Evolutionary conservation across 2,329 filamentous ascomycete genomes (phyloP).

Genomic region (Aspergillus latus): DNA sequence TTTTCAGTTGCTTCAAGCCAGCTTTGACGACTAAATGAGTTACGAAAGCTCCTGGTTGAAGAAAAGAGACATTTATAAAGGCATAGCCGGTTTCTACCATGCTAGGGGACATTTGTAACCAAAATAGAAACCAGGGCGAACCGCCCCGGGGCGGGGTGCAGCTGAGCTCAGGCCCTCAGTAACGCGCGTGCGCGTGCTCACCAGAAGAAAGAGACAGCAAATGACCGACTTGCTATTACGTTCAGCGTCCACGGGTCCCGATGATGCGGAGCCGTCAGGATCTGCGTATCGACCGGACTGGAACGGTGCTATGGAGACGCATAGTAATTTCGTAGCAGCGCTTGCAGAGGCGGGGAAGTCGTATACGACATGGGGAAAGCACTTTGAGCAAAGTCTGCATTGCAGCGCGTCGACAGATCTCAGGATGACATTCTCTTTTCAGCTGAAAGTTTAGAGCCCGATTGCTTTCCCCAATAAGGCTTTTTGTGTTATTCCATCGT

Average conservation of each 20-base stretch:
- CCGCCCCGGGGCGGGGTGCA: slow-evolving; percentile 17
- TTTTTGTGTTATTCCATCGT: neutral
- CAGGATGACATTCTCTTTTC: neutral
- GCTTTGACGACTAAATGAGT: neutral
- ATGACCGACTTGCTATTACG: neutral
- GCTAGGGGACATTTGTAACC: neutral
- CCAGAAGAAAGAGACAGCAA: neutral
- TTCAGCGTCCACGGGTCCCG: neutral
- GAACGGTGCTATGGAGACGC: slow-evolving; percentile 7
- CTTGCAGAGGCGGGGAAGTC: slow-evolving; percentile 10
- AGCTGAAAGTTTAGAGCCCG: neutral
- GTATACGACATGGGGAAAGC: slow-evolving; percentile 5
- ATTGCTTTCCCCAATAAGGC: neutral
- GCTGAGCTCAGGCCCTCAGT: slow-evolving; percentile 7
- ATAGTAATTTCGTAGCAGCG: neutral
- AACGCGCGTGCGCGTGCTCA: slow-evolving; percentile 1
- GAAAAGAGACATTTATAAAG: neutral
- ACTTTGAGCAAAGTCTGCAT: slow-evolving; percentile 4
- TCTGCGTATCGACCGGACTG: slow-evolving; percentile 13
- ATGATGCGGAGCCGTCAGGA: slow-evolving; percentile 2
- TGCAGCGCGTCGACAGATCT: slow-evolving; percentile 7
- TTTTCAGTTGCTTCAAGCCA: neutral
- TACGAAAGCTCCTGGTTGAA: neutral
- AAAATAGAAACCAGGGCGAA: slow-evolving; percentile 1
- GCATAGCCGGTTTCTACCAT: too few relatives aligned